phyloP scores from a whole-genome alignment of 1,284 basidiomycete species.

The Ustilago trichophora region DNA sequence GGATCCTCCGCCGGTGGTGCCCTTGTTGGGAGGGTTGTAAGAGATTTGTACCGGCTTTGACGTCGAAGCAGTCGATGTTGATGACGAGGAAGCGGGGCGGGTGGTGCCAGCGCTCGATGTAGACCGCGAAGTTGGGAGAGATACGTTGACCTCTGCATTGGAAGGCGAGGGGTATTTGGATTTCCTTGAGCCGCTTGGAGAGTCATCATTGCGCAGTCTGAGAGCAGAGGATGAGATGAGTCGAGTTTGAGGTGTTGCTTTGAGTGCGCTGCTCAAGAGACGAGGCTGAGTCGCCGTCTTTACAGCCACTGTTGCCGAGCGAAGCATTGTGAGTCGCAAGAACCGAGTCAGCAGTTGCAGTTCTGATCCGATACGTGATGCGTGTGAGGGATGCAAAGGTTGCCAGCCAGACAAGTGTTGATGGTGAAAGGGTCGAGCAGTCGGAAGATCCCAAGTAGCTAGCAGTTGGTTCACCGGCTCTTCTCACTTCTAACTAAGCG shows the following conservation, averaged over 20 bases:
- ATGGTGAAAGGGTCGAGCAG: too few relatives aligned
- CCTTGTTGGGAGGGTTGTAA: slow-evolving; percentile 39
- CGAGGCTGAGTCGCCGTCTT: slow-evolving; percentile 4
- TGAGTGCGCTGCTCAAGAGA: slow-evolving; percentile 2
- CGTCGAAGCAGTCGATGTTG: slow-evolving; percentile 4
- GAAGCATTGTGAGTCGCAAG: slow-evolving; percentile 17
- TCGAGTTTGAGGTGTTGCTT: slow-evolving; percentile 6
- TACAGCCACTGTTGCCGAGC: slow-evolving; percentile 10
- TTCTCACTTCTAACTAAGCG: too few relatives aligned
- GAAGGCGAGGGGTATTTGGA: neutral
- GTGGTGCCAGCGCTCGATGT: neutral
- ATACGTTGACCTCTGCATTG: neutral
- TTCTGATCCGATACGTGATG: too few relatives aligned
- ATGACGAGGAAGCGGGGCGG: slow-evolving; percentile 6
- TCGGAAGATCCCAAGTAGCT: slow-evolving; percentile 10
- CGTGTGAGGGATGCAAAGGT: too few relatives aligned
- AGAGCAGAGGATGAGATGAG: slow-evolving; percentile 5
- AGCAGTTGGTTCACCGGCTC: too few relatives aligned
- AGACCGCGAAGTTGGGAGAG: neutral
- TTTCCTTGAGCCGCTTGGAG: neutral
- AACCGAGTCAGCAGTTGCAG: too few relatives aligned
- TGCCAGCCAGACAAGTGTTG: too few relatives aligned
- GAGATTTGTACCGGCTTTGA: slow-evolving; percentile 40
- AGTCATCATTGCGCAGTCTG: slow-evolving; percentile 21
- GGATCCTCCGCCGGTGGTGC: slow-evolving; percentile 22